These are phyloP conservation scores for Leccinum incarnatum DNA, from an alignment of 768 basidiomycete species.

Conservation along the genomic window DNA sequence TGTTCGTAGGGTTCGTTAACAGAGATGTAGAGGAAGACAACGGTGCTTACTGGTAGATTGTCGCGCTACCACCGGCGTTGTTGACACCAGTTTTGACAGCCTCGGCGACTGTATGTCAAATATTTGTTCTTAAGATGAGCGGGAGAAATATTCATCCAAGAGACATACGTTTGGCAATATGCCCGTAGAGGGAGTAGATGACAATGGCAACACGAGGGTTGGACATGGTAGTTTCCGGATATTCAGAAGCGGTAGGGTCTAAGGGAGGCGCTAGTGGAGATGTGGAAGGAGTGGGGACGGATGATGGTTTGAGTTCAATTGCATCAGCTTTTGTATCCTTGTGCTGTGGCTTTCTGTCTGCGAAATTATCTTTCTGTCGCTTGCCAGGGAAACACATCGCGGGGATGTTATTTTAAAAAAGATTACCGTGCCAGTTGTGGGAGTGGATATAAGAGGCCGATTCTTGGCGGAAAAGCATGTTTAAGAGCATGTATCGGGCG, in stretches of 20 bases:
- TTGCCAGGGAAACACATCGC: slow-evolving; percentile 41
- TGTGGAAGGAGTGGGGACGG: slow-evolving; percentile 3
- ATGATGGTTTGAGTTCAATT: not conserved
- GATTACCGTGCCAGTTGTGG: not conserved
- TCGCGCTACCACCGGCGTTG: slow-evolving; percentile 40
- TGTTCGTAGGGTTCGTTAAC: slow-evolving; percentile 22
- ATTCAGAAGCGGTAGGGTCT: not conserved
- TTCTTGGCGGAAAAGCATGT: not conserved
- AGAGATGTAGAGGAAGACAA: not conserved
- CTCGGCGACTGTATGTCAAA: slow-evolving; percentile 27
- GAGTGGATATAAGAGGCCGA: slow-evolving; percentile 9
- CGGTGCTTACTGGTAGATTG: slow-evolving; percentile 45
- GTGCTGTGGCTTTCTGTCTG: slow-evolving; percentile 23
- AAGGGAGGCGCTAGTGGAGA: not conserved
- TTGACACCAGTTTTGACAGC: slow-evolving; percentile 40
- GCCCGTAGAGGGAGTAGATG: slow-evolving; percentile 52
- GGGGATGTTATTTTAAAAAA: not conserved
- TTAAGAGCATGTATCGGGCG: slow-evolving; percentile 17
- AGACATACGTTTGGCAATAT: slow-evolving; percentile 43
- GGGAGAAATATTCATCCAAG: not conserved
- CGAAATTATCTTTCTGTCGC: slow-evolving; percentile 34
- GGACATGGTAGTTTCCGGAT: slow-evolving; percentile 10
- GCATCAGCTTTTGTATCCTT: slow-evolving; percentile 13
- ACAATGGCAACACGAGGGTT: slow-evolving; percentile 43
- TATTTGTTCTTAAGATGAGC: not conserved